Percentiles rank a stretch among this genome's conserved stretches.
Conservation (phyloP, 148 eudicot genomes). For the Mesembryanthemum crystallinum region DNA sequence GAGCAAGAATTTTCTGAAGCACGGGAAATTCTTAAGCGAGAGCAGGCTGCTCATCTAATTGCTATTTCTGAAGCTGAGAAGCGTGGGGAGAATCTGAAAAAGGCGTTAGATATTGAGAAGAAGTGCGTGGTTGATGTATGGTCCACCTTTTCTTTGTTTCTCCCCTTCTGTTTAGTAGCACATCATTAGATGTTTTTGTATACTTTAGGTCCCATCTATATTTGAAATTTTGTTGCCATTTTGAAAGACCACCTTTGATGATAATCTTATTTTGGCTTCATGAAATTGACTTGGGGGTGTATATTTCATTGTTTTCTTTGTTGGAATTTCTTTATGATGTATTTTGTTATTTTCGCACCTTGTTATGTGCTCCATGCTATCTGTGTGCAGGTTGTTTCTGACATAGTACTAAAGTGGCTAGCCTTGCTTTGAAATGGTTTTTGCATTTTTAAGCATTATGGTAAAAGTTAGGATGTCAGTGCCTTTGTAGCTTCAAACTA, state of each 20-base stretch:
- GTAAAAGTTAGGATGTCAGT: no score
- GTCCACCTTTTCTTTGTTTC: neutral
- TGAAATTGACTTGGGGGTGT: neutral
- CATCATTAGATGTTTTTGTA: neutral
- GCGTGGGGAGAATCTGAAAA: slow-evolving; percentile 66
- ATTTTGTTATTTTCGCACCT: neutral
- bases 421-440: no score
- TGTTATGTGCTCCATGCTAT: neutral
- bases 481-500: no score
- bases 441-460: no score
- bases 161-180: neutral
- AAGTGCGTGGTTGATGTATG: slow-evolving; percentile 67
- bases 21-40: slow-evolving; percentile 69
- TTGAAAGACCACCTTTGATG: neutral
- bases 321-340: neutral
- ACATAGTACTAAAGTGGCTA: neutral
- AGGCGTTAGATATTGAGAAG: slow-evolving; percentile 60
- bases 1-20: slow-evolving; percentile 56
- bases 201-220: neutral
- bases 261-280: neutral
- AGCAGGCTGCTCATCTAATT: slow-evolving; percentile 67
- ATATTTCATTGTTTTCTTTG: neutral
- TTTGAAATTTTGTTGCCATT: neutral
- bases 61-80: slow-evolving; percentile 73
- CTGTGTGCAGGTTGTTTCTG: neutral